Conservation (phyloP, 176 grass and related monocot species). For the Carex kokanica region DNA sequence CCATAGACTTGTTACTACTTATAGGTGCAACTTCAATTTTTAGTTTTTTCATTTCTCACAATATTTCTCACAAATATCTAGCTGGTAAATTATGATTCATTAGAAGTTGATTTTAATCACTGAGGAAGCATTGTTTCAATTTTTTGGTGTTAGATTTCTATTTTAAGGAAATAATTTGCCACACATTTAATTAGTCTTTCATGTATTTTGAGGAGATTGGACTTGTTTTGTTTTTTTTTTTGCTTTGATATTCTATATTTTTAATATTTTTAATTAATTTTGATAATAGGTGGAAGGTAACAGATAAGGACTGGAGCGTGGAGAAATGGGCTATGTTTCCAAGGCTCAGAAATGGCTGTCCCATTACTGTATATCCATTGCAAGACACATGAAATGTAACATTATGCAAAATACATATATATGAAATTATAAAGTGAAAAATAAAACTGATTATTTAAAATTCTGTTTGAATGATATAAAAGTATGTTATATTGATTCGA, state of each 20-base stretch:
- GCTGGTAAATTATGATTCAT: neutral
- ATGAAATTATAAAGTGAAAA: too few relatives aligned
- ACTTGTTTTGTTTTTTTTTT: neutral
- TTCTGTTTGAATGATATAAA: too few relatives aligned
- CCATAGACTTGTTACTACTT: slow-evolving; percentile 65
- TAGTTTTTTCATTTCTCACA: neutral
- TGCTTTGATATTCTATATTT: neutral
- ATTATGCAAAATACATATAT: too few relatives aligned
- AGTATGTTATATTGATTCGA: too few relatives aligned
- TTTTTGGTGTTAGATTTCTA: neutral
- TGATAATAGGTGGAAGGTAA: slow-evolving; percentile 60
- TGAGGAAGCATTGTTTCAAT: neutral
- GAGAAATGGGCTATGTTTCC: slow-evolving; percentile 93
- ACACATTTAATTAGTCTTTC: too few relatives aligned
- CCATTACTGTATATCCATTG: slow-evolving; percentile 41
- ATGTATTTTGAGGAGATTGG: too few relatives aligned
- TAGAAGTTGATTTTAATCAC: neutral
- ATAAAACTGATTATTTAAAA: too few relatives aligned
- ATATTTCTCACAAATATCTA: neutral
- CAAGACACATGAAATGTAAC: slow-evolving; percentile 15
- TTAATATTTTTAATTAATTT: neutral
- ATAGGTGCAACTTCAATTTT: slow-evolving; percentile 35
- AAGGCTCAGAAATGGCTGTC: slow-evolving; percentile 74
- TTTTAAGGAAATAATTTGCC: neutral
- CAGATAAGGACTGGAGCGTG: slow-evolving; percentile 50